Percentiles rank a stretch among this genome's conserved stretches.
These are phyloP conservation scores for Candida quercuum DNA, from an alignment of 805 yeast genomes.

Conservation along the genomic window DNA sequence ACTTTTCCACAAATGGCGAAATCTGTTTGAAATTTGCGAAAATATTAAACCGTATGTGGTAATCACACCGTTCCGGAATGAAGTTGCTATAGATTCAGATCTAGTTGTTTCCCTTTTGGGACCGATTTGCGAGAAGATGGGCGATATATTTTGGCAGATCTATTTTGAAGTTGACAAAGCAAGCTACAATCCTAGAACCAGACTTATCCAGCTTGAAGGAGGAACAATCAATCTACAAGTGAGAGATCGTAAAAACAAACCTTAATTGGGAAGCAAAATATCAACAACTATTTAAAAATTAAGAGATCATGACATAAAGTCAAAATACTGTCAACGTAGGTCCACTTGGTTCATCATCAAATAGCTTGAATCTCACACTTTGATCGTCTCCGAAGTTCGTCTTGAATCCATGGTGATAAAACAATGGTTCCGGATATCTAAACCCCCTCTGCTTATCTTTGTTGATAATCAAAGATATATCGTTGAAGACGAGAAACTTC, in stretches of 20 bases:
- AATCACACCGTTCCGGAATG: no score
- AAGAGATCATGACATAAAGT: neutral
- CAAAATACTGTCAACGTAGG: neutral
- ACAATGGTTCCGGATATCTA: constrained; percentile 30
- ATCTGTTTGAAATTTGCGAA: no score
- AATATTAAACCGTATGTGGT: no score
- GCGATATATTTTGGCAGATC: no score
- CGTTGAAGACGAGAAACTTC: constrained; percentile 34
- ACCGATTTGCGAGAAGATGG: no score
- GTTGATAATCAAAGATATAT: constrained; percentile 29
- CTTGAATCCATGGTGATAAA: constrained; percentile 27
- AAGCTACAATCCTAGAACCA: no score
- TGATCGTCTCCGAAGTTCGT: constrained; percentile 22
- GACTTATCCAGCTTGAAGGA: no score
- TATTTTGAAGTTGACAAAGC: no score
- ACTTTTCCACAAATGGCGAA: no score
- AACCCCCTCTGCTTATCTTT: constrained; percentile 16
- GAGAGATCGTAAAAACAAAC: neutral
- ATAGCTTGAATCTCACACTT: neutral
- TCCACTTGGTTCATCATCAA: neutral
- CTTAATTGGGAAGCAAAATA: neutral
- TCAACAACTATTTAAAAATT: neutral
- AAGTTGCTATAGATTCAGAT: no score
- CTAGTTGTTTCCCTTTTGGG: no score
- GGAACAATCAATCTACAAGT: no score